Percentiles rank a stretch among this genome's conserved stretches.
Evolutionary conservation across 495 filamentous ascomycete genomes (phyloP).

Genomic region (Aspergillus steynii): DNA sequence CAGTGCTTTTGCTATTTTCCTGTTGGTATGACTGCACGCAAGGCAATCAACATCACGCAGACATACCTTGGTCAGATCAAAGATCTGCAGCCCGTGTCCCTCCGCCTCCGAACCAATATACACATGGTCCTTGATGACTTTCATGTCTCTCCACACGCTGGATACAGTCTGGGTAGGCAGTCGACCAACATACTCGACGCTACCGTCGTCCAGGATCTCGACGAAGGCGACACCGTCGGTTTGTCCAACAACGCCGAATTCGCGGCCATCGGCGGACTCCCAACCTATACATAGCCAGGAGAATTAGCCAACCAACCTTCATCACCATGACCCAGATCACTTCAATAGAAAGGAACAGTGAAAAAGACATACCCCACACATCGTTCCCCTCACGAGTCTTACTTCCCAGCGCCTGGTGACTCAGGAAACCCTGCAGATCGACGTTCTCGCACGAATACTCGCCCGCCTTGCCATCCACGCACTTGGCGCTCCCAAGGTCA

Average conservation of each 20-base stretch:
- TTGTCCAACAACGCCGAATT: constrained; percentile 23
- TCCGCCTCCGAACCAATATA: constrained; percentile 22
- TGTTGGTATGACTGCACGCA: neutral
- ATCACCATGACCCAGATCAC: too few species aligned
- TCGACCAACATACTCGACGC: constrained; percentile 20
- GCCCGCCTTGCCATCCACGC: constrained; percentile 15
- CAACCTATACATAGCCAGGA: constrained; percentile 7
- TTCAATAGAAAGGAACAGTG: neutral
- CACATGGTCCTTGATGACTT: constrained; percentile 20
- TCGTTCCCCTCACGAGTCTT: constrained; percentile 22
- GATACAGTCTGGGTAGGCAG: constrained; percentile 18
- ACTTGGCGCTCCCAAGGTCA: constrained; percentile 6
- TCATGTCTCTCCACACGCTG: constrained; percentile 19
- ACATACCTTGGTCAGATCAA: constrained; percentile 23
- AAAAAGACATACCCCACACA: constrained; percentile 16
- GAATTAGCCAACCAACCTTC: neutral
- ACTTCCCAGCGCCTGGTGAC: constrained; percentile 22
- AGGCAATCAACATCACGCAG: neutral
- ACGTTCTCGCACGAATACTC: constrained; percentile 23
- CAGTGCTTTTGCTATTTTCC: neutral
- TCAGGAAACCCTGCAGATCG: constrained; percentile 18
- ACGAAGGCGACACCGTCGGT: constrained; percentile 22
- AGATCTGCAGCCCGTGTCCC: constrained; percentile 22
- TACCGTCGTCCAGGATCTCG: constrained; percentile 17
- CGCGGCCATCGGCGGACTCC: constrained; percentile 20